phyloP scores from a whole-genome alignment of 2,329 filamentous ascomycete genomes.

The Apiospora aurea region DNA sequence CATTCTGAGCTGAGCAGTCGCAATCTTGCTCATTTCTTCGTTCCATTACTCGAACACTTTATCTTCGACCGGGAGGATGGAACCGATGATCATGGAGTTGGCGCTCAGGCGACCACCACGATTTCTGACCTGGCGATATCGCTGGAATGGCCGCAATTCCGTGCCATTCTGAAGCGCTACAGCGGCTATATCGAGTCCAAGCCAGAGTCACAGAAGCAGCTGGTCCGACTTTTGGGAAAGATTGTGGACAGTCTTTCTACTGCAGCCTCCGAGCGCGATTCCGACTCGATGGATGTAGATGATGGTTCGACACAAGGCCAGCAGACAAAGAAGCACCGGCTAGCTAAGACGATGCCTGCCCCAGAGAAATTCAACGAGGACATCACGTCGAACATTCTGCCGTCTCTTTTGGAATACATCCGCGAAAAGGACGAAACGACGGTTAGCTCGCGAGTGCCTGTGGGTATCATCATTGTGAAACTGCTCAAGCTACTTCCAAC shows the following conservation, averaged over 20 bases:
- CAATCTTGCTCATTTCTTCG: conserved; percentile 85
- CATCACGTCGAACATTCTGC: conserved; percentile 76
- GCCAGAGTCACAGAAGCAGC: conserved; percentile 83
- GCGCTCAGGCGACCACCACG: conserved; percentile 84
- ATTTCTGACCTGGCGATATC: conserved; percentile 78
- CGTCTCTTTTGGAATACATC: conserved; percentile 81
- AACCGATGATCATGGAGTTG: conserved; percentile 81
- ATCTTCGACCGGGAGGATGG: conserved; percentile 81
- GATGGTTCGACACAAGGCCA: conserved; percentile 35
- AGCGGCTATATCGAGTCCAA: conserved; percentile 82
- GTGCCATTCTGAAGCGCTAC: conserved; percentile 83
- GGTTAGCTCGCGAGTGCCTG: conserved; percentile 89
- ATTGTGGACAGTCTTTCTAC: conserved; percentile 78
- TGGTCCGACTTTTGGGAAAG: conserved; percentile 81
- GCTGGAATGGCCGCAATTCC: conserved; percentile 90
- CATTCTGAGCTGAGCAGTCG: conserved; percentile 72
- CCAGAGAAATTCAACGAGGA: conserved; percentile 74
- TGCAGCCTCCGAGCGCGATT: conserved; percentile 51
- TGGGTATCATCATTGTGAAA: conserved; percentile 88
- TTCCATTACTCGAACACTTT: conserved; percentile 93
- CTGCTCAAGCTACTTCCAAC: conserved; percentile 81
- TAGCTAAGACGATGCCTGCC: conserved; percentile 72
- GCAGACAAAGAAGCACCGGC: conserved; percentile 44
- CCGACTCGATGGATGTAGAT: conserved; percentile 53
- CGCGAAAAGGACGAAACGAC: conserved; percentile 95